Evolutionary conservation across 306 rosid species (phyloP).

Genomic region (Glycine latifolia): DNA sequence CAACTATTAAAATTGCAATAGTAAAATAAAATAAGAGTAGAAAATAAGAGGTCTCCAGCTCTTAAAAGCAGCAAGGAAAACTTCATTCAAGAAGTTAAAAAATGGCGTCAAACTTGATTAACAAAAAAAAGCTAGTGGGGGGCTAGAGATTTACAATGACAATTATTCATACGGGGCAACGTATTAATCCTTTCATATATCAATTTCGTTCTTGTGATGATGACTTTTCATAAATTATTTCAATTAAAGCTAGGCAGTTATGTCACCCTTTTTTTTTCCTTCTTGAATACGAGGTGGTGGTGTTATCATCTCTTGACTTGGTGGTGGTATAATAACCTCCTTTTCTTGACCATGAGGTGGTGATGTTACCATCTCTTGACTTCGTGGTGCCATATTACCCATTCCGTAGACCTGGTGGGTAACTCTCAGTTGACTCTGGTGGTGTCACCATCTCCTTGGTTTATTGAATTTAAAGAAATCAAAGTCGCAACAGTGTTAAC

Average conservation of each 20-base stretch:
- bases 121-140: no score
- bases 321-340: neutral
- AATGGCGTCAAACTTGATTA: no score
- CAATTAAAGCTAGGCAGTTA: neutral
- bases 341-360: neutral
- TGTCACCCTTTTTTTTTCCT: neutral
- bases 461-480: no score
- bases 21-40: no score
- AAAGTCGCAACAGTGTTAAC: no score
- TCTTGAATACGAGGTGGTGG: constrained; percentile 6
- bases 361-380: constrained; percentile 4
- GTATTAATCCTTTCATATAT: no score
- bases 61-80: no score
- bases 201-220: neutral
- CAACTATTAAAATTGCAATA: no score
- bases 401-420: neutral
- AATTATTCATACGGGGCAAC: no score
- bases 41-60: no score
- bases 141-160: no score
- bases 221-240: neutral
- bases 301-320: neutral
- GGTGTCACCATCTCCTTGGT: neutral
- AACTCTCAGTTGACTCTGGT: neutral
- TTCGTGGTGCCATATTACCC: neutral
- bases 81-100: no score